phyloP scores from a whole-genome alignment of 2,329 filamentous ascomycete species.

The Lachnellula suecica region DNA sequence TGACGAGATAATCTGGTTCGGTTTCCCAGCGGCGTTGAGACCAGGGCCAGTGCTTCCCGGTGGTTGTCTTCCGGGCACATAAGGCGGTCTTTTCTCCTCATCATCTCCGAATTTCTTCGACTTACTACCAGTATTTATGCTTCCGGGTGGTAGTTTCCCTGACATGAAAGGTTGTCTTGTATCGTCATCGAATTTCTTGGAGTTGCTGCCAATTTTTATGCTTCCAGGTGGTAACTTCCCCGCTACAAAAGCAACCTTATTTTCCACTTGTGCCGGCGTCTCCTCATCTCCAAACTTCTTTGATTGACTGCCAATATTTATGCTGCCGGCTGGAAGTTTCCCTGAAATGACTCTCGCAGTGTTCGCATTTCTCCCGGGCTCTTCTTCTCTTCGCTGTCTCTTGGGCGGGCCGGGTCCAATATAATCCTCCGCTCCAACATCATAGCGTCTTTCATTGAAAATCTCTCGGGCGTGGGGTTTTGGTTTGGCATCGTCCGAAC shows the following conservation, averaged over 20 bases:
- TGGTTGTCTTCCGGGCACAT: slow-evolving; percentile 22
- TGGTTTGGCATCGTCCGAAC: slow-evolving; percentile 33
- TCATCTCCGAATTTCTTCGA: slow-evolving; percentile 34
- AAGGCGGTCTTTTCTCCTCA: slow-evolving; percentile 5
- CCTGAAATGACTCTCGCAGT: slow-evolving; percentile 28
- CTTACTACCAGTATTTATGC: slow-evolving; percentile 38
- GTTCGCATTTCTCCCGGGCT: slow-evolving; percentile 9
- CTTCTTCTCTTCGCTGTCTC: slow-evolving; percentile 42
- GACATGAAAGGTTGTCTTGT: slow-evolving; percentile 24
- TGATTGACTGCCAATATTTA: slow-evolving; percentile 22
- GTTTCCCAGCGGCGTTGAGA: slow-evolving; percentile 35
- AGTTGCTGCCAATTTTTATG: slow-evolving; percentile 24
- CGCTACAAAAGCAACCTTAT: slow-evolving; percentile 22
- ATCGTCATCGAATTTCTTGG: slow-evolving; percentile 18
- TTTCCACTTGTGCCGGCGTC: slow-evolving; percentile 13
- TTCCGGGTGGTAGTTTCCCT: slow-evolving; percentile 37
- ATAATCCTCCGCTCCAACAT: slow-evolving; percentile 29
- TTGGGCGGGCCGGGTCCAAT: slow-evolving; percentile 38
- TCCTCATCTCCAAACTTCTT: too few relatives aligned
- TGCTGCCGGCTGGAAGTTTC: slow-evolving; percentile 37
- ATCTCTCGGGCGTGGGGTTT: slow-evolving; percentile 24
- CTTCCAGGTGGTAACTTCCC: slow-evolving; percentile 37
- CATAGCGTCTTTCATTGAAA: slow-evolving; percentile 27
- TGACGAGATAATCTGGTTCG: slow-evolving; percentile 76
- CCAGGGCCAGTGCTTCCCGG: slow-evolving; percentile 28